Base-by-base conservation (phyloP, 2,329 filamentous ascomycete species). In the Diaporthe longicolla region DNA sequence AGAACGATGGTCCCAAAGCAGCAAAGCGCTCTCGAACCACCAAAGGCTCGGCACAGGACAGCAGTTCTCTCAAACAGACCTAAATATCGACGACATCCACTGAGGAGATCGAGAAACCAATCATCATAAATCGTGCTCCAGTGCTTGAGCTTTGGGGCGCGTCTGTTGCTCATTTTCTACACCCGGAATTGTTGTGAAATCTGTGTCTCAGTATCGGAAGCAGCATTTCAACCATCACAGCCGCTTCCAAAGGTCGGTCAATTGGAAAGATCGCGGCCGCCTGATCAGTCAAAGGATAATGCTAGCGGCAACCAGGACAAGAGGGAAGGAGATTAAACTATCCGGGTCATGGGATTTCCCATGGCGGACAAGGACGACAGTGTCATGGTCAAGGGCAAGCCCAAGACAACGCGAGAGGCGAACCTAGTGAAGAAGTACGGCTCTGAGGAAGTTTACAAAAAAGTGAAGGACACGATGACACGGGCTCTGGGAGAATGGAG, bases 151-250 rank as follows among this genome's bases (percentile, higher is more conserved):
- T 78, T 40, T 79, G 79, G 26, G 82, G 70, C 21, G 82, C 79
- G 58, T 82, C 82, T 6, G 73, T 78, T 4, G 80, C 81, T 80
- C 80, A 81, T n/a, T 70, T 76, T 57, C 32, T 71, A 21, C 73
- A 76, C 15, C 73, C 75, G 2, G 70, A 69, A 1, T 52, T 75
- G 7, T 48, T 63, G 3, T 76, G 75, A 73, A 52, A 40, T 37
- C 54, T 72, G 4, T 76, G 75, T 45, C 70, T 76, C 54, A 71
- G 70, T 54, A 73, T 76, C 24, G 75, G 74, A 45, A 73, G 75
- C 70, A 75, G 70, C 45, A 75, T 76, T 24, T 37, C 73, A 10
- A 73, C 73, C 8, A 72, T 76, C 17, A 75, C 73, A 11, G 75
- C 75, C 26, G 73, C 73, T 40, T 43, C 75, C n/a, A 76, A 76